These are phyloP conservation scores for Santalum album DNA, from an alignment of 164 flowering plant species.

Conservation along the genomic window DNA sequence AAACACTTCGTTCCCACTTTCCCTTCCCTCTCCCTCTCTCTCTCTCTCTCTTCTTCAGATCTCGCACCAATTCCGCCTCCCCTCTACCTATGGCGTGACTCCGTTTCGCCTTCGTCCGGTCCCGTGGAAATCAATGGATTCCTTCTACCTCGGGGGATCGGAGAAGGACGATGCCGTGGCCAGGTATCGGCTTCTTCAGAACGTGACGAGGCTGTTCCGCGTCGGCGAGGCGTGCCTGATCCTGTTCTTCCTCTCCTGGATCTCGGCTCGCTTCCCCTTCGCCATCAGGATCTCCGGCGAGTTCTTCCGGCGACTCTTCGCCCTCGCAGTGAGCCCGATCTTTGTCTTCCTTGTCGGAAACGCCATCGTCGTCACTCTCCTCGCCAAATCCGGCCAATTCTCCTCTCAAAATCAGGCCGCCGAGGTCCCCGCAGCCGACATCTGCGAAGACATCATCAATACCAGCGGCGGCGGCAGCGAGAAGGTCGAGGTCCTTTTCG, in stretches of 20 bases:
- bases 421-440: conserved; percentile 8
- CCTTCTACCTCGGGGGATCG: conserved; percentile 25
- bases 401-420: conserved; percentile 5
- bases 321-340: conserved; percentile 36
- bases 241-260: conserved; percentile 36
- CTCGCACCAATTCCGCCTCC: too few species aligned
- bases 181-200: conserved; percentile 24
- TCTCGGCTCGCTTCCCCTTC: conserved; percentile 28
- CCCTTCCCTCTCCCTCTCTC: too few species aligned
- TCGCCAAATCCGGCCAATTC: conserved; percentile 25
- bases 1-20: too few species aligned
- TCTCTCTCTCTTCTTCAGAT: too few species aligned
- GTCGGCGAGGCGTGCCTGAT: conserved; percentile 33
- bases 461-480: conserved; percentile 4
- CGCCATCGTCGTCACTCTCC: conserved; percentile 33
- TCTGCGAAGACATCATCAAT: conserved; percentile 18
- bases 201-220: conserved; percentile 38
- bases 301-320: conserved; percentile 16
- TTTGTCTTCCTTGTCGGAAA: conserved; percentile 39
- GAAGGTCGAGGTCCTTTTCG: conserved; percentile 23
- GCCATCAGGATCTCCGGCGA: conserved; percentile 33
- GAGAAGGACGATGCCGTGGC: conserved; percentile 42
- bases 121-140: conserved; percentile 24
- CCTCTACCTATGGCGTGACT: too few species aligned
- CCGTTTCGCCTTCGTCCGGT: too few species aligned